Evolutionary conservation across 345 rosid species (phyloP).

Genomic region (Lenwebbia sp.): DNA sequence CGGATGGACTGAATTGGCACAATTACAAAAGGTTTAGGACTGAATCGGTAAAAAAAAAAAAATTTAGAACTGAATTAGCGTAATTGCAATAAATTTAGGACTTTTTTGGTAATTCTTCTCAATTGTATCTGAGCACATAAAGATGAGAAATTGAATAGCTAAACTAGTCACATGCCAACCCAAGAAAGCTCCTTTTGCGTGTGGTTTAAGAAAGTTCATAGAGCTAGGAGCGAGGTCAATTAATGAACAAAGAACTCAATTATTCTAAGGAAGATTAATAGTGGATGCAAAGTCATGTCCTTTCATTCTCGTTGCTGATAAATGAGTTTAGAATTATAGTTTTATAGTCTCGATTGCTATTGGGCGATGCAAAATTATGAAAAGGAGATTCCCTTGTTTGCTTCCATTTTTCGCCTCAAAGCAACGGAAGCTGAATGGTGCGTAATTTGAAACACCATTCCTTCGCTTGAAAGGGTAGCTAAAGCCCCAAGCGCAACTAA

Average conservation of each 20-base stretch:
- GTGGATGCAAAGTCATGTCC: background rate
- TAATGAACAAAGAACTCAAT: background rate
- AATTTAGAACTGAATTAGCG: no score
- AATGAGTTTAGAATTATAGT: background rate
- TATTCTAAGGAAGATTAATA: background rate
- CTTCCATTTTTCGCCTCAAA: background rate
- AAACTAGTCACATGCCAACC: background rate
- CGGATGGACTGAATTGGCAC: no score
- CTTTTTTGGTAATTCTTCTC: no score
- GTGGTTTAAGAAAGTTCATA: background rate
- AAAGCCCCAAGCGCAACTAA: background rate
- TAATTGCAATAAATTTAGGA: no score
- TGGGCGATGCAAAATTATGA: background rate
- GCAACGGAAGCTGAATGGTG: background rate
- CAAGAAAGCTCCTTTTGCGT: background rate
- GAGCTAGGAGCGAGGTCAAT: background rate
- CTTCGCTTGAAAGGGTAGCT: background rate
- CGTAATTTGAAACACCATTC: background rate
- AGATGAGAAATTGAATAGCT: background rate
- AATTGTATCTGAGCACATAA: background rate
- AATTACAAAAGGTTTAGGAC: no score
- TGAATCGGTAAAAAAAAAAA: no score
- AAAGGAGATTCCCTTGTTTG: background rate
- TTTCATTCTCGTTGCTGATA: background rate
- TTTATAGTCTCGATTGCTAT: background rate